Conservation (phyloP, 139 green algal genomes). For the Trebouxia sp. region DNA sequence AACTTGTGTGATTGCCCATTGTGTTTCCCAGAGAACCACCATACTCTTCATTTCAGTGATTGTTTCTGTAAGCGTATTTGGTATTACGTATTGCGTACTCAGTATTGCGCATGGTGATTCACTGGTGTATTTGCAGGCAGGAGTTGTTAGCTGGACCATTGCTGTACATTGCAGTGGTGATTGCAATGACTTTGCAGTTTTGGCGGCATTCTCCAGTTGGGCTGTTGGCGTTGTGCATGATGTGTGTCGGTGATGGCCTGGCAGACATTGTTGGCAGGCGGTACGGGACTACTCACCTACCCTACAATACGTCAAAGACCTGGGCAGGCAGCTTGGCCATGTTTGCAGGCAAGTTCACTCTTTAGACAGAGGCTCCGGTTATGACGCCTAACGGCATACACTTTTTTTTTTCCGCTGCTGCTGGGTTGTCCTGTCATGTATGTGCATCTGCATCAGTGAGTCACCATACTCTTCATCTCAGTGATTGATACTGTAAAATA, state of each 20-base stretch:
- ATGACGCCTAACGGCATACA: too few relatives aligned
- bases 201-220: slow-evolving; percentile 74
- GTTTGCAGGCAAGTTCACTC: slow-evolving; percentile 54
- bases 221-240: slow-evolving; percentile 63
- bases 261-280: slow-evolving; percentile 92
- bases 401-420: too few relatives aligned
- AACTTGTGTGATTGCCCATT: too few relatives aligned
- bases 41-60: too few relatives aligned
- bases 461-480: too few relatives aligned
- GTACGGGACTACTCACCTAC: slow-evolving; percentile 66
- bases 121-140: neutral
- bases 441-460: neutral
- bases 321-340: slow-evolving; percentile 88
- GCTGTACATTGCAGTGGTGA: slow-evolving; percentile 84
- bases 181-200: slow-evolving; percentile 65
- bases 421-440: neutral
- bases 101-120: too few relatives aligned
- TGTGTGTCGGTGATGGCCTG: slow-evolving; percentile 92
- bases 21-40: too few relatives aligned
- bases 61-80: too few relatives aligned
- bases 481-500: too few relatives aligned
- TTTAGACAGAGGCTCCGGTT: neutral
- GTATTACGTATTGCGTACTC: too few relatives aligned
- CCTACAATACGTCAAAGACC: slow-evolving; percentile 87
- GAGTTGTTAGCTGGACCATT: slow-evolving; percentile 80